These are phyloP conservation scores for Tinospora cordifolia DNA, from an alignment of 164 flowering plant species.

Conservation along the genomic window DNA sequence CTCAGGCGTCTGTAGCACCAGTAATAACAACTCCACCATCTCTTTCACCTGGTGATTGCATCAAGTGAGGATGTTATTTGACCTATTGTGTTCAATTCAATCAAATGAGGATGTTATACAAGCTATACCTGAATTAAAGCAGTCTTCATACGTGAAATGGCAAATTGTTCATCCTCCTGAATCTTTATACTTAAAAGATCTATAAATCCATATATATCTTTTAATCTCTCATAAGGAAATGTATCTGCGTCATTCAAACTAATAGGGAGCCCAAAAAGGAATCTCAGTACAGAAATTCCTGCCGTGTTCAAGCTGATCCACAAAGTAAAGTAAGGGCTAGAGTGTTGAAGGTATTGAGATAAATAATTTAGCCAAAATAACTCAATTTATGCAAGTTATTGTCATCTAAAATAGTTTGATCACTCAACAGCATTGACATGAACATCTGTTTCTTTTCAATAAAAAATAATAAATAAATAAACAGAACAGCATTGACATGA, in stretches of 20 bases:
- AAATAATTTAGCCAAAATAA: background rate
- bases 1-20: constrained; percentile 46
- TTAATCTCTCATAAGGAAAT: constrained; percentile 39
- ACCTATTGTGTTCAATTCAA: background rate
- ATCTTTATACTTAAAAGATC: constrained; percentile 33
- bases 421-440: too few relatives aligned
- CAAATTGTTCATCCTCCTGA: constrained; percentile 22
- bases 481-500: too few relatives aligned
- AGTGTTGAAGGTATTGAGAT: background rate
- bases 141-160: constrained; percentile 17
- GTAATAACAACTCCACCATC: constrained; percentile 34
- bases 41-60: constrained; percentile 43
- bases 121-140: constrained; percentile 38
- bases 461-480: too few relatives aligned
- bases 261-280: constrained; percentile 57
- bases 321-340: constrained; percentile 11
- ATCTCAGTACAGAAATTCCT: constrained; percentile 43
- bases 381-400: too few relatives aligned
- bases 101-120: background rate
- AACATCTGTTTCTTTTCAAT: too few relatives aligned
- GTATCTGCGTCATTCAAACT: constrained; percentile 28
- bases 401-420: too few relatives aligned
- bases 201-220: constrained; percentile 38
- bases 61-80: background rate
- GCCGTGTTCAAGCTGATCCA: constrained; percentile 47